Conservation (phyloP, 2,329 filamentous ascomycete genomes). For the Ceratocystis diversiconidia region DNA sequence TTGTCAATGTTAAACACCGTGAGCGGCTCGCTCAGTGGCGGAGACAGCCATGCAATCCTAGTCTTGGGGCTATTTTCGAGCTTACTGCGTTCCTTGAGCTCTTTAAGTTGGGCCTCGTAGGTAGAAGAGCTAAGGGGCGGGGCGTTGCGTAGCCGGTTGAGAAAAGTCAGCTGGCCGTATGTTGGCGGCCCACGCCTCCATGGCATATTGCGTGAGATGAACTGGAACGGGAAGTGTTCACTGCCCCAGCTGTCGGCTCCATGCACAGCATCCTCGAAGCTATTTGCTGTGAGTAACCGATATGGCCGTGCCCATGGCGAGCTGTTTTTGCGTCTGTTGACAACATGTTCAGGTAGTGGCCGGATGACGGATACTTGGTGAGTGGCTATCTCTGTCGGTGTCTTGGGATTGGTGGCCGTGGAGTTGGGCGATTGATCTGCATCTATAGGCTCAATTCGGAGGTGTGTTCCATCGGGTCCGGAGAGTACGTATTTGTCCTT, state of each 20-base stretch:
- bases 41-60: not conserved
- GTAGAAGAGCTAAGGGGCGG: constrained; percentile 18
- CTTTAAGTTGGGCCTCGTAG: constrained; percentile 31
- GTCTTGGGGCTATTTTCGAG: too few species aligned
- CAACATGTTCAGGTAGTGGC: not conserved
- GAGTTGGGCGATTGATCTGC: constrained; percentile 32
- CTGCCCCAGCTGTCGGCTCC: constrained; percentile 69
- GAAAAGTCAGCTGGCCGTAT: constrained; percentile 49
- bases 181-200: constrained; percentile 61
- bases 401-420: not conserved
- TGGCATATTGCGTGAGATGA: constrained; percentile 49
- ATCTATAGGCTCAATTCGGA: constrained; percentile 33
- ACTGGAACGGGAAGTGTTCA: constrained; percentile 48
- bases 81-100: constrained; percentile 26
- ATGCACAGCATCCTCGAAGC: constrained; percentile 62
- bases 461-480: constrained; percentile 47
- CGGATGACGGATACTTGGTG: not conserved
- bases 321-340: not conserved
- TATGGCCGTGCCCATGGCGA: constrained; percentile 41
- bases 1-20: constrained; percentile 49
- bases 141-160: constrained; percentile 50
- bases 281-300: constrained; percentile 48
- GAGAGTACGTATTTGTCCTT: constrained; percentile 56
- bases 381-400: not conserved
- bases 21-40: constrained; percentile 31